These are phyloP conservation scores for Rhizopogon vulgaris DNA, from an alignment of 768 basidiomycete genomes.

Conservation along the genomic window DNA sequence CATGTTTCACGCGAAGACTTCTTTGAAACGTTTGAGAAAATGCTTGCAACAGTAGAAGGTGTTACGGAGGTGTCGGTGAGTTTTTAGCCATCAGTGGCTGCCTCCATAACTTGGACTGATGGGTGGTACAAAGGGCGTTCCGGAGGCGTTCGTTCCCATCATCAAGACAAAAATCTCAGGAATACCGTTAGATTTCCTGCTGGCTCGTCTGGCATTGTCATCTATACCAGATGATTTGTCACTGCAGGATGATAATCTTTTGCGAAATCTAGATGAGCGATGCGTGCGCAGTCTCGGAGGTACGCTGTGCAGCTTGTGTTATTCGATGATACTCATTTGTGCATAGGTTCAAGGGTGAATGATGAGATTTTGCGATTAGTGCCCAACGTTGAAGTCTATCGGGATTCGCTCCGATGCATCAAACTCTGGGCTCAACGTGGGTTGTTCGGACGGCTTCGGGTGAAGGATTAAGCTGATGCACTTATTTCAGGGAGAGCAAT, in stretches of 20 bases:
- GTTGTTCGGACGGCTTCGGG: not conserved
- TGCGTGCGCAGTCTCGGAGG: constrained; percentile 95
- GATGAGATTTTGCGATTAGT: constrained; percentile 94
- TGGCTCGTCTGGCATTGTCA: constrained; percentile 82
- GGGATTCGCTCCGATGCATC: constrained; percentile 91
- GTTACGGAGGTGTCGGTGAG: constrained; percentile 86
- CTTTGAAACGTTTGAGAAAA: constrained; percentile 83
- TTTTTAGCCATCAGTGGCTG: constrained; percentile 11
- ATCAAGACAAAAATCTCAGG: constrained; percentile 89
- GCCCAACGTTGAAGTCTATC: constrained; percentile 90
- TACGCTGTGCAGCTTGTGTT: constrained; percentile 18
- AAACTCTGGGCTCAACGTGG: constrained; percentile 95
- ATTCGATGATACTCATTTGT: constrained; percentile 2
- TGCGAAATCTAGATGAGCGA: constrained; percentile 90
- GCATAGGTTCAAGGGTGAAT: constrained; percentile 84
- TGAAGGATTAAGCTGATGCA: constrained; percentile 4
- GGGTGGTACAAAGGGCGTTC: constrained; percentile 66
- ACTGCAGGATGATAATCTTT: constrained; percentile 83
- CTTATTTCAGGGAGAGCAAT: constrained; percentile 74
- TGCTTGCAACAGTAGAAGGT: constrained; percentile 80
- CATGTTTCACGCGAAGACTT: constrained; percentile 96
- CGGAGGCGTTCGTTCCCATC: constrained; percentile 94
- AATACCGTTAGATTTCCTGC: constrained; percentile 89
- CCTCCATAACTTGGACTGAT: constrained; percentile 1
- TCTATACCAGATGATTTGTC: constrained; percentile 90